Conservation (phyloP, 2,329 filamentous ascomycete genomes). For the Furcasterigmium furcatum region DNA sequence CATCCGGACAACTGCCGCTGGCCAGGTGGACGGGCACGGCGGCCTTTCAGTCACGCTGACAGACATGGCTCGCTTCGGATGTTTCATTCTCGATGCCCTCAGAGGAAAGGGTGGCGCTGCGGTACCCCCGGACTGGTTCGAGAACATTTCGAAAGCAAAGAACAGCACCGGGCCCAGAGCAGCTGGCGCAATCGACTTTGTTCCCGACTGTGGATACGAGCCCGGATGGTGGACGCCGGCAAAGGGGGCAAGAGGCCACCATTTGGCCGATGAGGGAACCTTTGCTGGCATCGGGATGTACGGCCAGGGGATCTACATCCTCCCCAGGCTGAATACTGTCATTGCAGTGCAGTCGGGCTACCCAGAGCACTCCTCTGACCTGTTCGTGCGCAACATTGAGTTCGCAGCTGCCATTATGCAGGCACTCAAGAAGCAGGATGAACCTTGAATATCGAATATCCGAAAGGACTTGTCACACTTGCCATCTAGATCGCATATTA, state of each 20-base stretch:
- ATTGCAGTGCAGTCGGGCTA: conserved; percentile 1
- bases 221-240: neutral
- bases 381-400: neutral
- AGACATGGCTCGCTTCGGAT: neutral
- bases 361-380: neutral
- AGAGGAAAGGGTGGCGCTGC: neutral
- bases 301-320: neutral
- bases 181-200: neutral
- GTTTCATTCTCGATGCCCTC: neutral
- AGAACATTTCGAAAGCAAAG: neutral
- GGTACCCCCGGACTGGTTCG: neutral
- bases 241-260: neutral
- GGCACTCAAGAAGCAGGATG: too few relatives aligned
- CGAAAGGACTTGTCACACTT: too few relatives aligned
- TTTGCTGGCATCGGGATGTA: neutral
- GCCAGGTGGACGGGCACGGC: conserved; percentile 1
- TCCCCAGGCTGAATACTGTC: neutral
- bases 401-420: neutral
- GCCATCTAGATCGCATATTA: too few relatives aligned
- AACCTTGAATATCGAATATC: too few relatives aligned
- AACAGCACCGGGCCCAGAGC: neutral
- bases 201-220: neutral
- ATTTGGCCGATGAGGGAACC: neutral
- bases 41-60: neutral
- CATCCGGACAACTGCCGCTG: neutral